Evolutionary conservation across 441 rosid genomes (phyloP).

Genomic region (Populus hybrid): DNA sequence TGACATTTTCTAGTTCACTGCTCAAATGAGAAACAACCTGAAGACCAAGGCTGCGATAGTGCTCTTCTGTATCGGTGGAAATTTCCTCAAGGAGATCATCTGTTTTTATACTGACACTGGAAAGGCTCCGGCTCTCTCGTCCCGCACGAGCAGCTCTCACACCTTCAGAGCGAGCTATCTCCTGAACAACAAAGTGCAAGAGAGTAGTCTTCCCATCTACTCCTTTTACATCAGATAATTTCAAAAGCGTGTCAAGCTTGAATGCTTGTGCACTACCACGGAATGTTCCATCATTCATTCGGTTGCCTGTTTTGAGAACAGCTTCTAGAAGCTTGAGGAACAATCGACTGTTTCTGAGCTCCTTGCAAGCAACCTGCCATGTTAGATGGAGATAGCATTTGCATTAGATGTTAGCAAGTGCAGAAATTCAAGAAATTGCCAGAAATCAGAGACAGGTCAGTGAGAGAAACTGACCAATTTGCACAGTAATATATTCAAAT

Average conservation of each 20-base stretch:
- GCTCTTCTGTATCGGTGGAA: constrained; percentile 52
- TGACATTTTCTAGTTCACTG: constrained; percentile 75
- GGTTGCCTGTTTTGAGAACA: constrained; percentile 97
- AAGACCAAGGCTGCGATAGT: constrained; percentile 73
- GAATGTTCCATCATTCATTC: constrained; percentile 98
- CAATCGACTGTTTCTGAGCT: constrained; percentile 74
- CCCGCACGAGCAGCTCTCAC: constrained; percentile 67
- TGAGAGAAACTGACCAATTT: not conserved
- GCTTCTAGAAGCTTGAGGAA: constrained; percentile 97
- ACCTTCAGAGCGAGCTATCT: constrained; percentile 92
- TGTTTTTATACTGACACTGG: constrained; percentile 57
- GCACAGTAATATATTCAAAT: not conserved
- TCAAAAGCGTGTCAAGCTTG: constrained; percentile 95
- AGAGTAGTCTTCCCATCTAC: constrained; percentile 95
- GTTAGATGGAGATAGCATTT: constrained; percentile 18
- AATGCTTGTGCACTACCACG: constrained; percentile 98
- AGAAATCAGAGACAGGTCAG: not conserved
- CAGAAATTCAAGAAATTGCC: constrained; percentile 7
- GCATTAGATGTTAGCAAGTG: constrained; percentile 12
- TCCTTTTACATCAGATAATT: constrained; percentile 93
- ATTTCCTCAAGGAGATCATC: constrained; percentile 74
- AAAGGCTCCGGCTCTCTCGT: constrained; percentile 59
- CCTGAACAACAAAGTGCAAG: constrained; percentile 96
- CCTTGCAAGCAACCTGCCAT: constrained; percentile 77
- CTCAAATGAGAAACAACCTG: constrained; percentile 73